Evolutionary conservation across 441 rosid species (phyloP).

Genomic region (Flueggea neowawraea): DNA sequence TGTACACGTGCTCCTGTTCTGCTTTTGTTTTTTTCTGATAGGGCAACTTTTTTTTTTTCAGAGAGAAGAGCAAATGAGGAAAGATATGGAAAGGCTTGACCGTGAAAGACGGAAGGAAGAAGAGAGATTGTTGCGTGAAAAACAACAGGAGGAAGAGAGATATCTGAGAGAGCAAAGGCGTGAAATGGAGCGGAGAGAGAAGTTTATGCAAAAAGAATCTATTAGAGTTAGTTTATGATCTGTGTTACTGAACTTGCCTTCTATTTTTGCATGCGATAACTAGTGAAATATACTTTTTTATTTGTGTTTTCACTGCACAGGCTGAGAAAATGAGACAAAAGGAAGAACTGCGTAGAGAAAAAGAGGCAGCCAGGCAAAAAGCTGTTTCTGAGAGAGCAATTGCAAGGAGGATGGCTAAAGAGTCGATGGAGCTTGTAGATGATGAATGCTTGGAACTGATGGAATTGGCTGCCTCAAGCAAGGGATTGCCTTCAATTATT

Average conservation of each 20-base stretch:
- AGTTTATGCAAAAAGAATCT: conserved; percentile 77
- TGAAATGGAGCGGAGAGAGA: conserved; percentile 88
- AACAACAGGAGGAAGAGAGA: conserved; percentile 95
- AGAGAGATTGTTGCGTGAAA: conserved; percentile 85
- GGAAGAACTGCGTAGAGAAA: conserved; percentile 78
- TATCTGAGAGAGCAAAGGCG: conserved; percentile 79
- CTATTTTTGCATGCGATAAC: not conserved
- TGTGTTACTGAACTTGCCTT: not conserved
- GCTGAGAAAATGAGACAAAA: conserved; percentile 87
- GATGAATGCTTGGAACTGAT: conserved; percentile 92
- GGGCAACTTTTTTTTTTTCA: conserved; percentile 22
- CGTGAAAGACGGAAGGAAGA: conserved; percentile 96
- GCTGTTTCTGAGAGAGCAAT: conserved; percentile 92
- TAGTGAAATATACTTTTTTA: not conserved
- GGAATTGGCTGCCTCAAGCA: conserved; percentile 76
- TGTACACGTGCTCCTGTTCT: conserved; percentile 7
- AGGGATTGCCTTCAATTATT: conserved; percentile 65
- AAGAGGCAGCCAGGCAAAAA: conserved; percentile 84
- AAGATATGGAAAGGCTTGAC: conserved; percentile 90
- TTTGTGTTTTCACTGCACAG: conserved; percentile 25
- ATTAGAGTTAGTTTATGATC: conserved; percentile 49
- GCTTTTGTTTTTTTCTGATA: conserved; percentile 10
- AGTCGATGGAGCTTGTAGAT: conserved; percentile 81
- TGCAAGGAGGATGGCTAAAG: conserved; percentile 91
- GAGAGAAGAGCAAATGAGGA: conserved; percentile 92